These are phyloP conservation scores for Boletellus sp. DNA, from an alignment of 768 basidiomycete species.

Conservation along the genomic window DNA sequence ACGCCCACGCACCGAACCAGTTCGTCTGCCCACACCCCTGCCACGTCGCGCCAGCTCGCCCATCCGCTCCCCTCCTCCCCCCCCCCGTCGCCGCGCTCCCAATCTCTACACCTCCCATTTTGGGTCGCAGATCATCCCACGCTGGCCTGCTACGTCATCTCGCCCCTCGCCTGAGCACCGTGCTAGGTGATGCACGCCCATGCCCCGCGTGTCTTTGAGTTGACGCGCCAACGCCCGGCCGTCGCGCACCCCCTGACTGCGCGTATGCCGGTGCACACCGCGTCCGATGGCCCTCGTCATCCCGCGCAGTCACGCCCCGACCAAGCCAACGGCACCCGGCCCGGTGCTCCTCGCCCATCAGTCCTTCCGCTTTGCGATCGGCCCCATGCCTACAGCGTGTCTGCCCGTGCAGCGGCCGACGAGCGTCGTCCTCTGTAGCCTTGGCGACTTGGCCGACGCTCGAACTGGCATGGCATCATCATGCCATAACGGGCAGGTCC, in stretches of 20 bases:
- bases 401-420: no score
- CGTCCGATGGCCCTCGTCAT: not conserved
- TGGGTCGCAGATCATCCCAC: slow-evolving; percentile 23
- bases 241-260: not conserved
- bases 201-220: not conserved
- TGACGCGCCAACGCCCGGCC: not conserved
- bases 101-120: slow-evolving; percentile 17
- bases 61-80: not conserved
- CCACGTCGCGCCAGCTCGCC: no score
- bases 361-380: no score
- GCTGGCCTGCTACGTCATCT: slow-evolving; percentile 14
- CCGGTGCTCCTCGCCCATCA: no score
- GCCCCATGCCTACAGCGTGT: no score
- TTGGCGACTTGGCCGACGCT: no score
- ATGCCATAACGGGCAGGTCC: slow-evolving; percentile 15
- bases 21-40: not conserved
- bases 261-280: not conserved
- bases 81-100: no score
- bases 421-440: no score
- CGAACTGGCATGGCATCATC: no score
- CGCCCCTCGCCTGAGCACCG: slow-evolving; percentile 12
- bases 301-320: not conserved
- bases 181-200: slow-evolving; percentile 14
- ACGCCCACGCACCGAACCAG: slow-evolving; percentile 4
- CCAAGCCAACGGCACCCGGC: no score